A percentile compares a stretch with the other conserved stretches of the same genome.
These are phyloP conservation scores for Cucurbita argyrosperma DNA, from an alignment of 306 rosid genomes.

Conservation along the genomic window DNA sequence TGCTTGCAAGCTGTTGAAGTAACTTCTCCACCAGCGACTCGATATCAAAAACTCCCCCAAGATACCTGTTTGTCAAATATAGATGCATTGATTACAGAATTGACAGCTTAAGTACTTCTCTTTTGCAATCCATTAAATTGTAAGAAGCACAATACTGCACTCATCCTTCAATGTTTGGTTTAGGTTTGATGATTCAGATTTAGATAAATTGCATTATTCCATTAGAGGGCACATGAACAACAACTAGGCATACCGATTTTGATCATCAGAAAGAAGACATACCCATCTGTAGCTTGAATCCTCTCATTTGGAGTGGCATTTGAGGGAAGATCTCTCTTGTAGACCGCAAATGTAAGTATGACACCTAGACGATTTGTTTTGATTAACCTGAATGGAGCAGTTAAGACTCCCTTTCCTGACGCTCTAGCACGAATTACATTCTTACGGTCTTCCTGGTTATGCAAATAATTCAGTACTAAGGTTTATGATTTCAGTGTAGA, in stretches of 20 bases:
- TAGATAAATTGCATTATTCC: not conserved
- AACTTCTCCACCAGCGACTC: constrained; percentile 94
- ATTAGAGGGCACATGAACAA: not conserved
- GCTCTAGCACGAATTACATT: constrained; percentile 85
- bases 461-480: not conserved
- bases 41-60: constrained; percentile 86
- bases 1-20: constrained; percentile 95
- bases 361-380: constrained; percentile 92
- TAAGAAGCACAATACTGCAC: not conserved
- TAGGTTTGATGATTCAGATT: not conserved
- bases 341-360: constrained; percentile 87
- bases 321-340: constrained; percentile 76
- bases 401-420: constrained; percentile 86
- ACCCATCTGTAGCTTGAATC: constrained; percentile 91
- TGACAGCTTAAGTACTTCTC: not conserved
- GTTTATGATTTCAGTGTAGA: not conserved
- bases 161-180: not conserved
- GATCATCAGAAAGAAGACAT: constrained; percentile 10
- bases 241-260: not conserved
- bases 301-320: constrained; percentile 87
- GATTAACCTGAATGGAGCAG: constrained; percentile 79
- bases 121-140: not conserved
- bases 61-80: constrained; percentile 47
- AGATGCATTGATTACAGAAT: not conserved
- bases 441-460: constrained; percentile 65